Conservation (phyloP, 768 basidiomycete species). For the Myochromella boudieri region DNA sequence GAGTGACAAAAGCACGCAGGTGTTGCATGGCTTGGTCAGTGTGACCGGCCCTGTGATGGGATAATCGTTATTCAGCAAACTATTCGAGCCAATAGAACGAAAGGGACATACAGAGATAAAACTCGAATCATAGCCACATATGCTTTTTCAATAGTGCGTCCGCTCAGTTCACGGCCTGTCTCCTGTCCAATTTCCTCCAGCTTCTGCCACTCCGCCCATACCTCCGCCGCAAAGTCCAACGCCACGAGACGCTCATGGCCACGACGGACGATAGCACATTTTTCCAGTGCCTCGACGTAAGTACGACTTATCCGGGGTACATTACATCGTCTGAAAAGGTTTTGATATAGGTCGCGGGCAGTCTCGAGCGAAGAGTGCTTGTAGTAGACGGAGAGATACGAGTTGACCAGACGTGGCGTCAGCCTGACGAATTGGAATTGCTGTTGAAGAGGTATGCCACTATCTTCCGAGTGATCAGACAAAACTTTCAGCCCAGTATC, state of each 20-base stretch:
- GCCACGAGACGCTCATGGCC: conserved; percentile 49
- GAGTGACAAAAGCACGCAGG: conserved; percentile 59
- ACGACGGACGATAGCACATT: conserved; percentile 47
- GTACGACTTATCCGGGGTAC: conserved; percentile 51
- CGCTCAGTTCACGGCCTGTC: conserved; percentile 27
- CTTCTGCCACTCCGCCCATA: conserved; percentile 67
- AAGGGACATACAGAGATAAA: conserved; percentile 52
- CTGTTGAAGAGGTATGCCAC: conserved; percentile 18
- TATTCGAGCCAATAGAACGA: background rate
- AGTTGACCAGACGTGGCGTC: conserved; percentile 66
- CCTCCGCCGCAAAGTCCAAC: conserved; percentile 49
- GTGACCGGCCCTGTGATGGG: conserved; percentile 42
- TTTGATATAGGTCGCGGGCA: conserved; percentile 49
- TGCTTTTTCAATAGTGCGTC: conserved; percentile 64
- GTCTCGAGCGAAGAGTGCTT: conserved; percentile 47
- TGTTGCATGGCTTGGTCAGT: conserved; percentile 53
- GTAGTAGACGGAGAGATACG: conserved; percentile 81
- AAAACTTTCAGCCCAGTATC: conserved; percentile 29
- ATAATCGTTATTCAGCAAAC: background rate
- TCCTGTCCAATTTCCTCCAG: conserved; percentile 40
- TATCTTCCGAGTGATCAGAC: conserved; percentile 3
- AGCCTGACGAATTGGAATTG: conserved; percentile 60
- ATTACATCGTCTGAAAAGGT: conserved; percentile 42
- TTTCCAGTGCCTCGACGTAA: conserved; percentile 68
- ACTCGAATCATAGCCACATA: conserved; percentile 70